These are phyloP conservation scores for Scenedesmus sp. DNA, from an alignment of 163 green algal species.

Conservation along the genomic window DNA sequence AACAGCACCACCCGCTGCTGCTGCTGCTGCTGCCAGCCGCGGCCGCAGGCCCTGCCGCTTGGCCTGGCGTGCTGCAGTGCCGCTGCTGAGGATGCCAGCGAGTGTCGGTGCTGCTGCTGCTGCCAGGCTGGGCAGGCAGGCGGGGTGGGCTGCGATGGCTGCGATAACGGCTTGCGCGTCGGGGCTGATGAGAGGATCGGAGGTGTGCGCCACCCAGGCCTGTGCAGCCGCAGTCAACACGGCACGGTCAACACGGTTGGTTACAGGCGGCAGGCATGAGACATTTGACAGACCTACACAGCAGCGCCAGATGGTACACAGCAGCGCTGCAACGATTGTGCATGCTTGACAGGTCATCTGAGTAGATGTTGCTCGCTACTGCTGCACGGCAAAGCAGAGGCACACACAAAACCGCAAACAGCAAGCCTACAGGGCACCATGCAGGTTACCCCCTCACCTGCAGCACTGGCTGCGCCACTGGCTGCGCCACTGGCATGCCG, in stretches of 20 bases:
- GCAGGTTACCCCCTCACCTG: no score
- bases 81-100: slow-evolving; percentile 9
- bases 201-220: slow-evolving; percentile 76
- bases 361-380: no score
- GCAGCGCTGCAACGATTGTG: not conserved
- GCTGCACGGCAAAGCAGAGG: no score
- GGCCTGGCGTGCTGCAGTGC: not conserved
- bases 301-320: not conserved
- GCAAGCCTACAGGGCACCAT: no score
- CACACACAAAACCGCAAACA: no score
- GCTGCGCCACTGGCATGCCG: no score
- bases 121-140: slow-evolving; percentile 60
- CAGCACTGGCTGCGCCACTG: no score
- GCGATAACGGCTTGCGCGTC: slow-evolving; percentile 77
- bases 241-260: not conserved
- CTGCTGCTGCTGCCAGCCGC: not conserved
- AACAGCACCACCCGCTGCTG: slow-evolving; percentile 52
- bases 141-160: slow-evolving; percentile 69
- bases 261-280: not conserved
- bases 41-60: not conserved
- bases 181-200: slow-evolving; percentile 70
- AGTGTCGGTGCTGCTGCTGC: slow-evolving; percentile 34
- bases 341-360: no score
- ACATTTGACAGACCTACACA: not conserved
- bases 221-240: slow-evolving; percentile 7